phyloP scores from a whole-genome alignment of 2,329 filamentous ascomycete species.

The Trichoderma citrinoviride region DNA sequence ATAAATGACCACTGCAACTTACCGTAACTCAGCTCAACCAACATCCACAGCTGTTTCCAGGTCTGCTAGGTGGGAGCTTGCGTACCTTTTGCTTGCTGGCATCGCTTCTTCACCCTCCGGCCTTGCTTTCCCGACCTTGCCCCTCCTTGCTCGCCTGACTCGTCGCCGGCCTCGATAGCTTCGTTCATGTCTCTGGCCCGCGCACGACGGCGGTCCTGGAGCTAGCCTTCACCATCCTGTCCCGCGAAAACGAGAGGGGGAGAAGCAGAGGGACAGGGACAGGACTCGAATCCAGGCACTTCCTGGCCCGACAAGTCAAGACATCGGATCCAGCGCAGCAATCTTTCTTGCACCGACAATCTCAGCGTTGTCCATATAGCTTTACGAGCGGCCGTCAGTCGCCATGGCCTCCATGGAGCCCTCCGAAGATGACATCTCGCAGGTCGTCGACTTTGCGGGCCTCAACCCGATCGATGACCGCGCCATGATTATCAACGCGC shows the following conservation, averaged over 20 bases:
- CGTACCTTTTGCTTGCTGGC: conserved; percentile 10
- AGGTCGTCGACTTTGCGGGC: conserved; percentile 43
- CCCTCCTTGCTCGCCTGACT: neutral
- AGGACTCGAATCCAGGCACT: neutral
- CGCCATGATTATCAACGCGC: conserved; percentile 40
- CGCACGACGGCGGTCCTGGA: conserved; percentile 12
- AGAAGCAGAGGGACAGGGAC: neutral
- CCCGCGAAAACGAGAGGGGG: neutral
- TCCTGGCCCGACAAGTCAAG: neutral
- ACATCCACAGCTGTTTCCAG: neutral
- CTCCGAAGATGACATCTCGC: conserved; percentile 37
- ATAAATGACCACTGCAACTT: too few species aligned
- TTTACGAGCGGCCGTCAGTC: neutral
- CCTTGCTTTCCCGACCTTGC: neutral
- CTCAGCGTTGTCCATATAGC: neutral
- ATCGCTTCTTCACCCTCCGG: neutral
- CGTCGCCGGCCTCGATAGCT: neutral
- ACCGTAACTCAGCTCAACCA: neutral
- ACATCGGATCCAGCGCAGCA: neutral
- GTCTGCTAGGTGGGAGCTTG: neutral
- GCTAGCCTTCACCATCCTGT: neutral
- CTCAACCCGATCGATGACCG: conserved; percentile 40
- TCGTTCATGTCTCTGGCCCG: conserved; percentile 9
- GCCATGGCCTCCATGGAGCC: conserved; percentile 38
- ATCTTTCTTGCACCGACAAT: neutral